A percentile compares a stretch with the other conserved stretches of the same genome.
Evolutionary conservation across 805 yeast genomes (phyloP).

Genomic region (Ogataea allantospora): DNA sequence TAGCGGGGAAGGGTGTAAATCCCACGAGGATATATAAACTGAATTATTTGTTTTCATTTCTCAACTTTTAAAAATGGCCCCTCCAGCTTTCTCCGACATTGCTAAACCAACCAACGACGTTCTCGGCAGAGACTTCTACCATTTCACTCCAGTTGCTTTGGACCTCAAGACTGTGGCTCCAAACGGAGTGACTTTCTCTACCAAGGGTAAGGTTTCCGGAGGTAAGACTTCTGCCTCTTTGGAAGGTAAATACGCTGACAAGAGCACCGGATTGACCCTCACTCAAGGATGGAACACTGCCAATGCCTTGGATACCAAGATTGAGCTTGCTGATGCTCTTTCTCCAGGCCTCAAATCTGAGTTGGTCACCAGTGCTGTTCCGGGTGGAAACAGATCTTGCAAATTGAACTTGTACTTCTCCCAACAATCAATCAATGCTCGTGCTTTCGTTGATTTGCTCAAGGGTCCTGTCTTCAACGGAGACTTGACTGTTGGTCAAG

Average conservation of each 20-base stretch:
- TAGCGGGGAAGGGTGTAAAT: conserved; percentile 7
- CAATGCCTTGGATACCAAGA: conserved; percentile 86
- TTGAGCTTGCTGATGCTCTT: conserved; percentile 87
- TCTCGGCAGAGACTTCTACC: conserved; percentile 90
- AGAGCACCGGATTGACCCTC: conserved; percentile 85
- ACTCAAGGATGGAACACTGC: conserved; percentile 99
- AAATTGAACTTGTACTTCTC: conserved; percentile 86
- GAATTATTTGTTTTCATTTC: conserved; percentile 5
- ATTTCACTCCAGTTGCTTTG: conserved; percentile 79
- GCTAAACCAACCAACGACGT: conserved; percentile 90
- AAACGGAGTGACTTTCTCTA: conserved; percentile 92
- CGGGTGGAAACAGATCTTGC: conserved; percentile 82
- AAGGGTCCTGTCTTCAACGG: conserved; percentile 96
- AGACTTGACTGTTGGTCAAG: conserved; percentile 92
- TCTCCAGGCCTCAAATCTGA: conserved; percentile 95
- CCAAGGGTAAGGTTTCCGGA: conserved; percentile 84
- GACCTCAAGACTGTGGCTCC: conserved; percentile 93
- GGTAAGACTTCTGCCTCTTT: conserved; percentile 83
- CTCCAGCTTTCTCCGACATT: conserved; percentile 90
- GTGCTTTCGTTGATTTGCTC: conserved; percentile 91
- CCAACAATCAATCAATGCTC: conserved; percentile 90
- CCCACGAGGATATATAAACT: conserved; percentile 4
- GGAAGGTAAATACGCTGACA: conserved; percentile 91
- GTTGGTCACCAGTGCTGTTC: conserved; percentile 81
- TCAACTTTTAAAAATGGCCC: conserved; percentile 50